Conservation (phyloP, 2,329 filamentous ascomycete genomes). For the Fusarium virguliforme region DNA sequence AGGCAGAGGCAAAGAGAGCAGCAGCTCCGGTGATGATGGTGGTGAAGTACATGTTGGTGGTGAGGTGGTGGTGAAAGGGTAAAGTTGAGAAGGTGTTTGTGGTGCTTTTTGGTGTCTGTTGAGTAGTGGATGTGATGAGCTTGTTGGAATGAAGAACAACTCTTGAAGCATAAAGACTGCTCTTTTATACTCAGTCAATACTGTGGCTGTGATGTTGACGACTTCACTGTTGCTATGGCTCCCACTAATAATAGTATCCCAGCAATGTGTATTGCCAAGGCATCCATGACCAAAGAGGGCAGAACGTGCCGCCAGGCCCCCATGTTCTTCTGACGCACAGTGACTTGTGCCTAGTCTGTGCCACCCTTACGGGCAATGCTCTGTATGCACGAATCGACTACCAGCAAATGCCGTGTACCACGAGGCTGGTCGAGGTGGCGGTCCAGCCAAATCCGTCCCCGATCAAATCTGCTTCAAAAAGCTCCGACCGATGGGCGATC, state of each 20-base stretch:
- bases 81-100: neutral
- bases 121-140: neutral
- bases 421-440: constrained; percentile 3
- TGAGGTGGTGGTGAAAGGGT: neutral
- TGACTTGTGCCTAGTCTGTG: constrained; percentile 25
- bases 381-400: neutral
- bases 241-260: constrained; percentile 33
- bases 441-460: constrained; percentile 3
- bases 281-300: constrained; percentile 1
- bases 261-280: neutral
- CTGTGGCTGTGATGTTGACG: neutral
- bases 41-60: constrained; percentile 29
- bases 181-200: constrained; percentile 17
- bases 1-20: constrained; percentile 20
- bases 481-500: neutral
- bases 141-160: neutral
- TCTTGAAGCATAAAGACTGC: rapidly evolving
- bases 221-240: neutral
- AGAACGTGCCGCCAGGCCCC: neutral
- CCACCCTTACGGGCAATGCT: constrained; percentile 7
- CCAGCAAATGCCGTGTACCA: neutral
- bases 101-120: neutral
- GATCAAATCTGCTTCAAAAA: constrained; percentile 15
- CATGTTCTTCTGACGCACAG: constrained; percentile 24
- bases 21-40: constrained; percentile 14